Base-by-base conservation (phyloP, 1,284 basidiomycete species). In the Rhodotorula sp. region DNA sequence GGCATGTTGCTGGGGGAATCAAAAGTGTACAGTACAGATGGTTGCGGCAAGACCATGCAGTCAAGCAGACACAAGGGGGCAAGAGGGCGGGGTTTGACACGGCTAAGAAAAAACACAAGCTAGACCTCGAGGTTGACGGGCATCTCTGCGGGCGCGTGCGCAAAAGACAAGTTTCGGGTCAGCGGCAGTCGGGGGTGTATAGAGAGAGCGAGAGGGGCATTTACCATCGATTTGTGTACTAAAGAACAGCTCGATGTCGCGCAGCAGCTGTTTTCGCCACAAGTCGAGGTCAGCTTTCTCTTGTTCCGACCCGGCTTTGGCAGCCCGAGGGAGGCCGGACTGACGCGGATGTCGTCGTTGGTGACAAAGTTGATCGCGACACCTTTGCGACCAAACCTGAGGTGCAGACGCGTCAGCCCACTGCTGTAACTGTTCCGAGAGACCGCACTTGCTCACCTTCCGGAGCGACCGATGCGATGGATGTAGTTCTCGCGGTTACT, bases 401-500 rank as follows among this genome's bases (percentile, higher is more conserved):
- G 17, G 37, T 18, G 29, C 20, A 20, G 22, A 26, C 24, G 2
- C 14, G 53, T 29, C 26, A 54, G 26, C 33, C 33, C 6, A 37
- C 33, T 37, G 33, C 33, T 54, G n/a, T 7, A 20, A 22, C 6
- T 6, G 51, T 24, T 10, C 5, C 24, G 20, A 4, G 26, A 26
- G 51, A 17, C 49, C 49, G 10, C 1, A 6, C 24, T 6, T 15
- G 10, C 51, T 53, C 51, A 53, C 51, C 51, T 90, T 78, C 95
- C 95, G 65, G 91, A 93, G 69, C 94, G 89, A 82, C 95, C 95
- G 78, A 97, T 97, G 78, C 95, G 89, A 83, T 98, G 95, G 76
- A 99, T 95, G 83, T 99, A 99, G 82, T 97, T 96, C 85, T 98
- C 95, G 86, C 93, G 93, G 81, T 94, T 94, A 74, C 89, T 91